phyloP scores from a whole-genome alignment of 108 stramenopile genomes.

The Craspedostauros australis region DNA sequence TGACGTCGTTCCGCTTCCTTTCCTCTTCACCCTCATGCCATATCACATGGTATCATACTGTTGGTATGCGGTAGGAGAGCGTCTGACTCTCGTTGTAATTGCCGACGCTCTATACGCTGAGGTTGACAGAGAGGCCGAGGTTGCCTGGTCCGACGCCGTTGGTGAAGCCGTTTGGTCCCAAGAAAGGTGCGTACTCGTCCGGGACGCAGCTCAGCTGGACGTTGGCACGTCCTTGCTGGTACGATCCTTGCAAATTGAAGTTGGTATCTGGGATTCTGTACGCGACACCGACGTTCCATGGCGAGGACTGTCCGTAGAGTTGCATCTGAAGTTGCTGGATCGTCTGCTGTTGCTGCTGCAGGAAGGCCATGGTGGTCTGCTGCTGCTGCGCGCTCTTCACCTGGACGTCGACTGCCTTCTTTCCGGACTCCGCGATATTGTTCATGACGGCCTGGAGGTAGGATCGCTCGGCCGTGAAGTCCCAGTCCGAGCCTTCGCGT shows the following conservation, averaged over 20 bases:
- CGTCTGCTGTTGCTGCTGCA: conserved; percentile 94
- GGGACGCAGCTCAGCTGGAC: conserved; percentile 94
- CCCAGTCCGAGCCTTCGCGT: conserved; percentile 80
- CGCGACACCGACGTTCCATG: conserved; percentile 95
- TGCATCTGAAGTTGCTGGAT: conserved; percentile 93
- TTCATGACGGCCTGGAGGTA: conserved; percentile 79
- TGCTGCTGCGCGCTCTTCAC: conserved; percentile 79
- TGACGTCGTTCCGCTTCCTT: too few relatives aligned
- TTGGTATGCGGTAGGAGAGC: too few relatives aligned
- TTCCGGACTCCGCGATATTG: conserved; percentile 70
- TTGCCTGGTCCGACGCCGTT: conserved; percentile 97
- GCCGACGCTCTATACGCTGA: conserved; percentile 82
- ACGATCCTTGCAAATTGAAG: conserved; percentile 90
- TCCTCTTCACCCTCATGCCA: too few relatives aligned
- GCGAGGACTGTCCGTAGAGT: conserved; percentile 84
- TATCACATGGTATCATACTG: too few relatives aligned
- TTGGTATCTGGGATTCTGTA: conserved; percentile 96
- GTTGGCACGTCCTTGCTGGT: conserved; percentile 92
- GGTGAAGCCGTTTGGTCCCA: conserved; percentile 95
- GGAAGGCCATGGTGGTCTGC: conserved; percentile 87
- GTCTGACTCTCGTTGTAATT: too few relatives aligned
- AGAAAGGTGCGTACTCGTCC: conserved; percentile 91
- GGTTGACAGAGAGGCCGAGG: conserved; percentile 89
- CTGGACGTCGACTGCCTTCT: conserved; percentile 77
- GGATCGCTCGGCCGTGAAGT: conserved; percentile 76